Percentiles rank a stretch among this genome's conserved stretches.
Conservation (phyloP, 192 early-diverging fungal species). For the Thoreauomyces humboldtii region DNA sequence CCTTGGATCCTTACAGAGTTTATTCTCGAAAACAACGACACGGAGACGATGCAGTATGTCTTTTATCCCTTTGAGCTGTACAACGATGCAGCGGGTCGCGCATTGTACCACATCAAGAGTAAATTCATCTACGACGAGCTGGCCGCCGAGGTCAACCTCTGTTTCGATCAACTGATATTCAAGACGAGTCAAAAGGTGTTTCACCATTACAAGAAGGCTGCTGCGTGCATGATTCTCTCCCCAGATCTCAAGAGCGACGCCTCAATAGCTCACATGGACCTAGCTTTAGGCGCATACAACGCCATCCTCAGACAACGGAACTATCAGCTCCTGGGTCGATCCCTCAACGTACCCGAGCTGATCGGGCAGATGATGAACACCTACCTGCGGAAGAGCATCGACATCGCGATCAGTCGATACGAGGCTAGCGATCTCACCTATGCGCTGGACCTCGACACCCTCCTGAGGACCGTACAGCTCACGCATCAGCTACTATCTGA, state of each 20-base stretch:
- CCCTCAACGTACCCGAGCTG: slow-evolving; percentile 38
- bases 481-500: slow-evolving; percentile 44
- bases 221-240: slow-evolving; percentile 26
- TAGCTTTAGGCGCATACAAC: slow-evolving; percentile 29
- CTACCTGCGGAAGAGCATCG: slow-evolving; percentile 42
- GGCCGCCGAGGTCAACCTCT: slow-evolving; percentile 54
- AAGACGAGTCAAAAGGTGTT: slow-evolving; percentile 43
- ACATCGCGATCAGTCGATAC: slow-evolving; percentile 43
- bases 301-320: slow-evolving; percentile 33
- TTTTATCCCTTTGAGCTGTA: slow-evolving; percentile 52
- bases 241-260: slow-evolving; percentile 25
- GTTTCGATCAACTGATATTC: slow-evolving; percentile 55
- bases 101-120: slow-evolving; percentile 39
- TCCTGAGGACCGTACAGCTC: slow-evolving; percentile 30
- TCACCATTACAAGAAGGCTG: slow-evolving; percentile 47
- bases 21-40: slow-evolving; percentile 37
- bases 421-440: slow-evolving; percentile 40
- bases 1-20: slow-evolving; percentile 55
- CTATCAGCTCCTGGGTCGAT: slow-evolving; percentile 47
- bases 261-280: slow-evolving; percentile 24
- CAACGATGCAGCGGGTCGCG: slow-evolving; percentile 45
- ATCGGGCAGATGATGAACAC: slow-evolving; percentile 42
- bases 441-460: slow-evolving; percentile 43
- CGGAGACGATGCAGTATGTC: slow-evolving; percentile 43
- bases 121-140: slow-evolving; percentile 56